phyloP scores from a whole-genome alignment of 2,329 filamentous ascomycete genomes.

The Calonectria naviculata region DNA sequence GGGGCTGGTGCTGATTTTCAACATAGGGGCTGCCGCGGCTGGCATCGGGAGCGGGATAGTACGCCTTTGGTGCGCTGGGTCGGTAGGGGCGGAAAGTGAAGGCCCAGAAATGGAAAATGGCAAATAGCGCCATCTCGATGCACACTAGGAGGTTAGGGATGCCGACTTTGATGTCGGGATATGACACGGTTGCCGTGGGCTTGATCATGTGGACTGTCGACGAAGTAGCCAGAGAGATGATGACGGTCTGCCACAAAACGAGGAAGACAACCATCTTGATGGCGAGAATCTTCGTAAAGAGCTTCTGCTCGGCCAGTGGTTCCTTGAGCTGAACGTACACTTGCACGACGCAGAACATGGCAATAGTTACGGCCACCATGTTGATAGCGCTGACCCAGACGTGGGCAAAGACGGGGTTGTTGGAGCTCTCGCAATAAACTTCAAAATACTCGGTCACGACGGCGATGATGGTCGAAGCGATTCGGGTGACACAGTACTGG shows the following conservation, averaged over 20 bases:
- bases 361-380: constrained; percentile 77
- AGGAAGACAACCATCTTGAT: constrained; percentile 95
- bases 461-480: constrained; percentile 82
- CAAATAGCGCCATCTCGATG: constrained; percentile 86
- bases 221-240: constrained; percentile 60
- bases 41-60: constrained; percentile 58
- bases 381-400: constrained; percentile 85
- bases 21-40: constrained; percentile 52
- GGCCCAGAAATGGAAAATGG: constrained; percentile 82
- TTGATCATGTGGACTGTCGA: constrained; percentile 72
- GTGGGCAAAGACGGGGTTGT: constrained; percentile 83
- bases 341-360: constrained; percentile 90
- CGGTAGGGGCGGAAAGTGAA: constrained; percentile 82
- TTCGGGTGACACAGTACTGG: constrained; percentile 86
- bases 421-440: constrained; percentile 82
- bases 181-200: constrained; percentile 70
- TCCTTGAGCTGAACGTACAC: constrained; percentile 83
- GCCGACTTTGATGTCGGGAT: constrained; percentile 83
- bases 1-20: constrained; percentile 59
- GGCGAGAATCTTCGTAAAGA: constrained; percentile 83
- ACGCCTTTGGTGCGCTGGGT: constrained; percentile 54
- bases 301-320: constrained; percentile 75
- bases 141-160: constrained; percentile 83
- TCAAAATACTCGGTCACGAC: constrained; percentile 77
- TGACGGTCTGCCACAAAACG: constrained; percentile 82